Conservation (phyloP, 129 eudicot genomes). For the Deinandra increscens region DNA sequence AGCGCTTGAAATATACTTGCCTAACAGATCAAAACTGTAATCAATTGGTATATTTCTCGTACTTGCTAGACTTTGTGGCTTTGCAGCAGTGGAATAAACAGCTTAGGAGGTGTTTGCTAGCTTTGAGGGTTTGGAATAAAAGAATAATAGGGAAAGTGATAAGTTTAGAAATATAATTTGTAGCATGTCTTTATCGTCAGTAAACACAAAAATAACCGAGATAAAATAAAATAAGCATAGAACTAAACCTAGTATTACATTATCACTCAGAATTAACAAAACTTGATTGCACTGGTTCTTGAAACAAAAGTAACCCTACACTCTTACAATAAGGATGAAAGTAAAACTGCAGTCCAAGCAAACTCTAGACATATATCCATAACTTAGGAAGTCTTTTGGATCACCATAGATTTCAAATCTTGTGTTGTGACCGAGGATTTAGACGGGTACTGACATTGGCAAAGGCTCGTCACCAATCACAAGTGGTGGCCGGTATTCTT, state of each 20-base stretch:
- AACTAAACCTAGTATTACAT: not conserved
- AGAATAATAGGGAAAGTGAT: no score
- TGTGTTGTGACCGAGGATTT: not conserved
- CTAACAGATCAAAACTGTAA: no score
- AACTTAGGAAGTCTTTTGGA: not conserved
- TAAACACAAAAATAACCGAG: not conserved
- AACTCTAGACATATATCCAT: not conserved
- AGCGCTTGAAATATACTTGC: no score
- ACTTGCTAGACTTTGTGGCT: no score
- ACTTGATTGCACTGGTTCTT: not conserved
- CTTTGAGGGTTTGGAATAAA: no score
- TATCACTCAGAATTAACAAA: not conserved
- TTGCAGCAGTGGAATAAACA: no score
- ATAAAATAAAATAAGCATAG: not conserved
- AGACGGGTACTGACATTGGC: slow-evolving; percentile 18
- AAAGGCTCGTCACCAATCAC: slow-evolving; percentile 26
- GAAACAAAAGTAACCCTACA: not conserved
- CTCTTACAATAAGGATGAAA: no score
- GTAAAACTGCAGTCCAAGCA: not conserved
- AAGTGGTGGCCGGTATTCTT: slow-evolving; percentile 27
- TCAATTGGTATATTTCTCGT: no score
- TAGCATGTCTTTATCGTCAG: no score
- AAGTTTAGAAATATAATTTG: no score
- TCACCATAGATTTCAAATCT: not conserved
- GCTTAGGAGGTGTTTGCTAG: no score